Conservation (phyloP, 2,329 filamentous ascomycete genomes). For the Aspergillus sergii region DNA sequence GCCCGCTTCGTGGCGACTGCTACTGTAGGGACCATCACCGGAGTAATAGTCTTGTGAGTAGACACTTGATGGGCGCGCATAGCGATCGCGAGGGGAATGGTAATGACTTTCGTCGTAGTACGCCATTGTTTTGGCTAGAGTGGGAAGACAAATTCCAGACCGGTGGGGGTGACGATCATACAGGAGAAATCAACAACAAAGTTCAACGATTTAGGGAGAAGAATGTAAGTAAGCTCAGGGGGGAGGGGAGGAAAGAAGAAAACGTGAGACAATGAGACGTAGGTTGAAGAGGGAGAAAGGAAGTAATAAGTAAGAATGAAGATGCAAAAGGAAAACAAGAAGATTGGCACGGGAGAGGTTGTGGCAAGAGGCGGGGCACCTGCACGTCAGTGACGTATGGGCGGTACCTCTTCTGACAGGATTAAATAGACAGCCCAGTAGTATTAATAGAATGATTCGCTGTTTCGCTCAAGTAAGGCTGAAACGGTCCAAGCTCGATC, state of each 20-base stretch:
- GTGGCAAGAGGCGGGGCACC: slow-evolving; percentile 11
- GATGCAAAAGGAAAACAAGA: background rate
- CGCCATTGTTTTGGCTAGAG: slow-evolving; percentile 30
- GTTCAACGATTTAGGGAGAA: slow-evolving; percentile 1
- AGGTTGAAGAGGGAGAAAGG: background rate
- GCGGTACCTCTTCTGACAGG: background rate
- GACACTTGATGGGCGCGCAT: slow-evolving; percentile 27
- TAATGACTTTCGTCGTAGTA: slow-evolving; percentile 41
- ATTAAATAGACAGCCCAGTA: background rate
- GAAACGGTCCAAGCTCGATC: background rate
- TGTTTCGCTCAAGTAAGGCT: background rate
- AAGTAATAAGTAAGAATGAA: background rate
- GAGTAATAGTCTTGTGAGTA: slow-evolving; percentile 34
- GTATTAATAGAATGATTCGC: background rate
- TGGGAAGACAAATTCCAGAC: background rate
- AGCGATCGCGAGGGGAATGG: slow-evolving; percentile 33
- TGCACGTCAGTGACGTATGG: slow-evolving; percentile 5
- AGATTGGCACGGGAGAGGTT: slow-evolving; percentile 3
- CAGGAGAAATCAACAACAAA: slow-evolving; percentile 9
- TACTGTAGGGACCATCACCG: slow-evolving; percentile 19
- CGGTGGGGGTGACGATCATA: slow-evolving; percentile 5
- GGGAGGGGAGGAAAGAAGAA: slow-evolving; percentile 14
- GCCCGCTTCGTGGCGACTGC: slow-evolving; percentile 17
- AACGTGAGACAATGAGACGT: background rate
- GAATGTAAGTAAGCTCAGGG: background rate